phyloP scores from a whole-genome alignment of 2,329 filamentous ascomycete genomes.

The Chrysoporthe cubensis region DNA sequence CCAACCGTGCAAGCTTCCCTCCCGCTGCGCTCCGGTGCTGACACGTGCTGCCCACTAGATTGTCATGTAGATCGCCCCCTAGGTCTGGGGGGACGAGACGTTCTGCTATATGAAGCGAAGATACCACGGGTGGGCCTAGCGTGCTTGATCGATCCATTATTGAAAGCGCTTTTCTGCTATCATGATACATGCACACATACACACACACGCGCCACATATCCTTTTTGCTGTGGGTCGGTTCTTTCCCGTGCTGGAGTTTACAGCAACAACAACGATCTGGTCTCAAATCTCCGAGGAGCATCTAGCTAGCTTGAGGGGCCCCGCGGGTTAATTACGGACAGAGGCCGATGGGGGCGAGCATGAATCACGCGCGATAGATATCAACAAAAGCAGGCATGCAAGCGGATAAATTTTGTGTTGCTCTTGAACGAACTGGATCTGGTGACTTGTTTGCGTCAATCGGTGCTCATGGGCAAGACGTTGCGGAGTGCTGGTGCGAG shows the following conservation, averaged over 20 bases:
- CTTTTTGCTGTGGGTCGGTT: neutral
- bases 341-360: too few relatives aligned
- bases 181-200: constrained; percentile 7
- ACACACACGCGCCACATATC: too few relatives aligned
- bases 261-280: neutral
- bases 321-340: too few relatives aligned
- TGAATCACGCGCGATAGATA: too few relatives aligned
- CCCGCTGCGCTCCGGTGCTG: neutral
- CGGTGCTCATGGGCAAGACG: too few relatives aligned
- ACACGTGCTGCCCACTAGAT: neutral
- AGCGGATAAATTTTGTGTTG: too few relatives aligned
- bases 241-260: neutral
- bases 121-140: neutral
- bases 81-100: neutral
- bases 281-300: neutral
- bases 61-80: constrained; percentile 1
- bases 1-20: neutral
- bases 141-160: neutral
- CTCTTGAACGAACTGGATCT: too few relatives aligned
- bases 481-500: too few relatives aligned
- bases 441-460: too few relatives aligned
- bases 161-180: neutral
- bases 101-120: constrained; percentile 2
- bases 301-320: too few relatives aligned
- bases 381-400: too few relatives aligned